Conservation (phyloP, 768 basidiomycete species). For the Phanerochaete sordida region DNA sequence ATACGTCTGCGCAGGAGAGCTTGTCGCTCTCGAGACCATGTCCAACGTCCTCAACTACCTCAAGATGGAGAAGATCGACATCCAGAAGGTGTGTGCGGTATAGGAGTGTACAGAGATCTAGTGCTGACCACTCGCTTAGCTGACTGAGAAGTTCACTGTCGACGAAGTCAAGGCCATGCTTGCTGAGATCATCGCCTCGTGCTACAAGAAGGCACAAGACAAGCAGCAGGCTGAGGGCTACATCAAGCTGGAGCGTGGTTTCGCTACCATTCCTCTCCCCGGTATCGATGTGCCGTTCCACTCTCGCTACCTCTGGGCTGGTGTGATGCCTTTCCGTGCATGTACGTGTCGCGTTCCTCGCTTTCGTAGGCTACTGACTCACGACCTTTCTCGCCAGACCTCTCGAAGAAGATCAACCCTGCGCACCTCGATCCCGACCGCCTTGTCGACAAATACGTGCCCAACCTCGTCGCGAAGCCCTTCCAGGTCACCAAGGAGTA, state of each 20-base stretch:
- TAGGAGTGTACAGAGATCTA: neutral
- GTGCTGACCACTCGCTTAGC: slow-evolving; percentile 35
- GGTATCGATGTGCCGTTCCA: slow-evolving; percentile 99
- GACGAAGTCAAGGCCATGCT: slow-evolving; percentile 98
- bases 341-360: slow-evolving; percentile 52
- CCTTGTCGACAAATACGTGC: slow-evolving; percentile 93
- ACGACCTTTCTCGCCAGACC: slow-evolving; percentile 38
- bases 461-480: slow-evolving; percentile 89
- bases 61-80: slow-evolving; percentile 95
- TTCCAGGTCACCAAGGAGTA: slow-evolving; percentile 85
- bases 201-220: slow-evolving; percentile 69
- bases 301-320: slow-evolving; percentile 98
- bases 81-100: slow-evolving; percentile 62
- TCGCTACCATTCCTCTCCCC: slow-evolving; percentile 91
- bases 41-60: slow-evolving; percentile 96
- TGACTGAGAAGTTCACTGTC: slow-evolving; percentile 82
- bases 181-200: slow-evolving; percentile 83
- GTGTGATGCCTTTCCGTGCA: slow-evolving; percentile 95
- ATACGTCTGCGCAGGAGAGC: slow-evolving; percentile 98
- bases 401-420: slow-evolving; percentile 97
- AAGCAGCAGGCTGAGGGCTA: slow-evolving; percentile 81
- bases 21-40: slow-evolving; percentile 88
- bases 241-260: slow-evolving; percentile 94
- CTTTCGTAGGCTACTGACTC: slow-evolving; percentile 27
- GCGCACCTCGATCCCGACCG: slow-evolving; percentile 91